phyloP scores from a whole-genome alignment of 768 basidiomycete species.

The Leccinum subgranulosum region DNA sequence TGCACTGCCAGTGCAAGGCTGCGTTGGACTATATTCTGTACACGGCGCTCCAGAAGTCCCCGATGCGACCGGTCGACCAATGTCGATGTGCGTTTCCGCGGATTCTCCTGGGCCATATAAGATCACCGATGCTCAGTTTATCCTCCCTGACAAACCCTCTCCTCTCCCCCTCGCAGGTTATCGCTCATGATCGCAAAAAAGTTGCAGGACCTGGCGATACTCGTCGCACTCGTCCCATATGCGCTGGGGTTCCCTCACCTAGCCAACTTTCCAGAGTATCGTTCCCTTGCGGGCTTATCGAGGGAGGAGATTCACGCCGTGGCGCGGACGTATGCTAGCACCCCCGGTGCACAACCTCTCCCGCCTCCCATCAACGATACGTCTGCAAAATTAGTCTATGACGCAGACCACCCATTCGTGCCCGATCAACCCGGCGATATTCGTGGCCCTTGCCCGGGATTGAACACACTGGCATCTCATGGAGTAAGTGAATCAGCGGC shows the following conservation, averaged over 20 bases:
- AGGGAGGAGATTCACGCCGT: constrained; percentile 12
- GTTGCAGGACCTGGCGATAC: constrained; percentile 3
- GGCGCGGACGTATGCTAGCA: constrained; percentile 11
- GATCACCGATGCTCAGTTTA: background rate
- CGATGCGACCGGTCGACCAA: background rate
- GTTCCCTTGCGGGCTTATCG: constrained; percentile 21
- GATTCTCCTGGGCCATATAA: constrained; percentile 4
- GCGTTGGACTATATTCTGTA: background rate
- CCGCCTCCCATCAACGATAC: constrained; percentile 24
- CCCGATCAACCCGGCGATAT: constrained; percentile 17
- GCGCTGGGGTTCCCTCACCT: constrained; percentile 12
- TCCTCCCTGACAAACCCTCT: too few species aligned
- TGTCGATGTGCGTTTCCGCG: background rate
- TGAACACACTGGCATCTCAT: constrained; percentile 26
- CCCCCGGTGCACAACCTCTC: constrained; percentile 23
- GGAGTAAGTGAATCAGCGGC: constrained; percentile 13
- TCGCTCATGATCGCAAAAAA: background rate
- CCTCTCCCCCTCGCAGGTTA: background rate
- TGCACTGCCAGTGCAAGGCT: background rate
- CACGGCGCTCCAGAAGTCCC: background rate
- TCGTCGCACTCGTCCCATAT: constrained; percentile 7
- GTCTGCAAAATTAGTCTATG: constrained; percentile 22
- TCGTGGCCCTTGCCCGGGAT: constrained; percentile 23
- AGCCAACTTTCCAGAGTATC: constrained; percentile 17
- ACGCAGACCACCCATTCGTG: constrained; percentile 16